Percentiles rank a stretch among this genome's conserved stretches.
phyloP scores from a whole-genome alignment of 495 filamentous ascomycete species.

The Articulospora tetracladia region DNA sequence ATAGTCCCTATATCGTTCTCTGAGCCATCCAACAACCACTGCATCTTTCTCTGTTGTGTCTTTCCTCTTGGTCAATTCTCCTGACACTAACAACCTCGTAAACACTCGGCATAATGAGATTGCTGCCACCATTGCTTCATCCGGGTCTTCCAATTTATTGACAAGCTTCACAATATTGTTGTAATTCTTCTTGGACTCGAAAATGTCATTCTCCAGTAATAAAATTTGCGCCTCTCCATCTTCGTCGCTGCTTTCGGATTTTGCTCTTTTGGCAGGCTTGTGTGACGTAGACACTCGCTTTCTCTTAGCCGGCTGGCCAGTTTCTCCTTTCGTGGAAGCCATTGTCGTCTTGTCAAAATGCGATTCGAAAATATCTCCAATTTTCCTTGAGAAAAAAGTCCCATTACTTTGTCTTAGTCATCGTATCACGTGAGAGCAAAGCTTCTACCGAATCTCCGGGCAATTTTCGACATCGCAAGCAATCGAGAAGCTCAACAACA shows the following conservation, averaged over 20 bases:
- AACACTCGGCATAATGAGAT: constrained; percentile 90
- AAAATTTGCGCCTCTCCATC: constrained; percentile 56
- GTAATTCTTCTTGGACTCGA: constrained; percentile 82
- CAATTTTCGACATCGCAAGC: constrained; percentile 14
- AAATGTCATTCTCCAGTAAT: constrained; percentile 69
- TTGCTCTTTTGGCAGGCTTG: constrained; percentile 35
- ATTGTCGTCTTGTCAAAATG: constrained; percentile 11
- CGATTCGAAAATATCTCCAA: background rate
- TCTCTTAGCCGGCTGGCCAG: constrained; percentile 32
- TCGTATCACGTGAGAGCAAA: constrained; percentile 16
- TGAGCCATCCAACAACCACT: constrained; percentile 75
- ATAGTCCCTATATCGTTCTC: constrained; percentile 67
- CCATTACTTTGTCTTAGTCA: constrained; percentile 8
- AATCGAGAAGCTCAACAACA: constrained; percentile 24
- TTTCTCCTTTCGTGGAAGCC: constrained; percentile 7
- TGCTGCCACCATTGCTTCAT: constrained; percentile 54
- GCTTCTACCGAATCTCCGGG: constrained; percentile 17
- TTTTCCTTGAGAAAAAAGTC: constrained; percentile 8
- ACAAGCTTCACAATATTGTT: constrained; percentile 84
- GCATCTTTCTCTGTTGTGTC: constrained; percentile 66
- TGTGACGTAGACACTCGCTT: constrained; percentile 35
- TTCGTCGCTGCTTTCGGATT: constrained; percentile 37
- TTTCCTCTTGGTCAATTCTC: constrained; percentile 60
- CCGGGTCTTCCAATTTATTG: constrained; percentile 43
- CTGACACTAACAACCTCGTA: constrained; percentile 72